phyloP scores from a whole-genome alignment of 495 filamentous ascomycete species.

The Penicillium canescens region DNA sequence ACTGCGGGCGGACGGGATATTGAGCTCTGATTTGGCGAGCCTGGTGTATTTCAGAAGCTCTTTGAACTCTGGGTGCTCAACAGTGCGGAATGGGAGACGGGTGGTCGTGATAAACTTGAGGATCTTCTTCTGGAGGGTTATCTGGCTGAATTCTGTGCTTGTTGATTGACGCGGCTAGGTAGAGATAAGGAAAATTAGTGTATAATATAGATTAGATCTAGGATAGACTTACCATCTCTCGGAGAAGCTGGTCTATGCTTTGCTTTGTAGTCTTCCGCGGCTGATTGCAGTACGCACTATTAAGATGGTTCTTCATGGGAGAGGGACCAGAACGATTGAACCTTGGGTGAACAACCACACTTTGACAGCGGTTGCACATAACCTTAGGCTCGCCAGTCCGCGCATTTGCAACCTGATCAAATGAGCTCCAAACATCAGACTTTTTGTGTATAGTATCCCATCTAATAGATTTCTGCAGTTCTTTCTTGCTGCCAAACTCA shows the following conservation, averaged over 20 bases:
- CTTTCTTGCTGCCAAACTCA: neutral
- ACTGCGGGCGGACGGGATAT: neutral
- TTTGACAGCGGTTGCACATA: slow-evolving; percentile 4
- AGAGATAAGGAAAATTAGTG: too few species aligned
- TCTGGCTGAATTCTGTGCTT: neutral
- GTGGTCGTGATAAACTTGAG: neutral
- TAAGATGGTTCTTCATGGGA: neutral
- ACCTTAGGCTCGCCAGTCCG: slow-evolving; percentile 12
- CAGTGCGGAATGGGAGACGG: neutral
- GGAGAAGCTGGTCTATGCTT: neutral
- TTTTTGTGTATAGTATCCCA: neutral
- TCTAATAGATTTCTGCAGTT: neutral
- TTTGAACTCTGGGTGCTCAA: neutral
- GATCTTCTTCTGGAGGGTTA: neutral
- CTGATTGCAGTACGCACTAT: neutral
- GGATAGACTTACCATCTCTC: neutral
- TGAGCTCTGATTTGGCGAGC: neutral
- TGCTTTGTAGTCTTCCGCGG: neutral
- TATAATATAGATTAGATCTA: too few species aligned
- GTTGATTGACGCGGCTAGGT: too few species aligned
- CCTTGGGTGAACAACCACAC: neutral
- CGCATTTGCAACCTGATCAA: slow-evolving; percentile 12
- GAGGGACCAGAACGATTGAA: neutral
- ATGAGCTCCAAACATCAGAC: neutral
- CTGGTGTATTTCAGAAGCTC: neutral